Percentiles rank a stretch among this genome's conserved stretches.
phyloP scores from a whole-genome alignment of 352 stramenopile species.

The Phytophthora ramorum region DNA sequence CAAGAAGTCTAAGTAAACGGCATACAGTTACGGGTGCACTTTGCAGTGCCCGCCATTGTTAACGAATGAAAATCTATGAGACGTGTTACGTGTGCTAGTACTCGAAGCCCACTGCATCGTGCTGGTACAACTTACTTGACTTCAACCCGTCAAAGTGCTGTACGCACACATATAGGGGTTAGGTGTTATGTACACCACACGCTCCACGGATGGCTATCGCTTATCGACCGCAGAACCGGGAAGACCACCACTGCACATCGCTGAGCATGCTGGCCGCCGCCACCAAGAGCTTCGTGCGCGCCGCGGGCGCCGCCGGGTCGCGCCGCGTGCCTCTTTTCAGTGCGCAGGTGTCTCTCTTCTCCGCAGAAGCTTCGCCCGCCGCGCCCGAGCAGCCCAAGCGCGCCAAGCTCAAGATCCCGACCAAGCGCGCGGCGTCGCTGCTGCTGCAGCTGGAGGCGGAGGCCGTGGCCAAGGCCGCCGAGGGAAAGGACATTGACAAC shows the following conservation, averaged over 20 bases:
- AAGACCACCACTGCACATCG: background rate
- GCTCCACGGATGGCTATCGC: constrained; percentile 19
- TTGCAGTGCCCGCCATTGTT: background rate
- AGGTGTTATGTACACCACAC: constrained; percentile 23
- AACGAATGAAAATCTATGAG: background rate
- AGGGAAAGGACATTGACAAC: constrained; percentile 69
- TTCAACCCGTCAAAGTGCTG: no score
- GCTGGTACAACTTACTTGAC: no score
- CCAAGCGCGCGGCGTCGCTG: constrained; percentile 73
- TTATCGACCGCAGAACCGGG: constrained; percentile 31
- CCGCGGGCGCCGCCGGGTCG: constrained; percentile 32
- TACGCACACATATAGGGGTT: background rate
- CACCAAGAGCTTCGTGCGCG: constrained; percentile 58
- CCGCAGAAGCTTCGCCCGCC: constrained; percentile 31
- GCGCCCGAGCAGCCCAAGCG: constrained; percentile 54
- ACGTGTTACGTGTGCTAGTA: no score
- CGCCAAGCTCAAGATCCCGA: constrained; percentile 85
- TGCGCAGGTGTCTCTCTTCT: constrained; percentile 48
- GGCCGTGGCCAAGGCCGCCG: constrained; percentile 65
- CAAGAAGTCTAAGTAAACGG: background rate
- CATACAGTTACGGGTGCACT: background rate
- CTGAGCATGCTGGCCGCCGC: constrained; percentile 62
- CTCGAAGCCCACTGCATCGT: no score
- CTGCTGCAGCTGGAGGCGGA: constrained; percentile 76
- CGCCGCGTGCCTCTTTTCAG: constrained; percentile 41